Evolutionary conservation across 140 eudicot genomes (phyloP), one percentile per base, ranked within the genome.

Genomic region (Anethum foeniculum): DNA sequence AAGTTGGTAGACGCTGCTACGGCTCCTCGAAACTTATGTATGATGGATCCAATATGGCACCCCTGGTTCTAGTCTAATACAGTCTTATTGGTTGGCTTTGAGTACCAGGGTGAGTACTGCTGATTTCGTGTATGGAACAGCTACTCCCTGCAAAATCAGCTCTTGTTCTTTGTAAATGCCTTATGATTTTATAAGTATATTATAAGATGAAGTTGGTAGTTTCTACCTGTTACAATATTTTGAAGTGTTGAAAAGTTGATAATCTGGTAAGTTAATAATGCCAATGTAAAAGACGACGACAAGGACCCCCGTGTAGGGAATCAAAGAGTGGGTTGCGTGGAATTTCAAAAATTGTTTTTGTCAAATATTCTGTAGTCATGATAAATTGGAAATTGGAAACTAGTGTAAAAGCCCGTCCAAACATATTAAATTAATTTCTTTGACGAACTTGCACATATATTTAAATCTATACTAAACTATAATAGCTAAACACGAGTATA

Each of bases 1-100:
- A 97, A 95, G 82, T 84, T 95, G 80, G 97, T 95, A 32, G 97
- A 92, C 71, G 97, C 97, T 68, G 97, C 99, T 2, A 87, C 90
- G 79, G 85, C 91, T 78, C 97, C 97, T 9, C 84, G 97, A 81
- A 95, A 95, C 90, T 82, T 95, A 72, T 95, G 97, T 87, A 92
- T 95, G 97, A 95, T 92, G 97, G 97, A 92, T 85, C 97, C 99
- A 15, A 90, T 96, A 7, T 95, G 99, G 97, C 99, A 95, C 80
- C 97, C 99, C 14, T 95, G 98, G 98, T 94, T 95, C 77, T 95
- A 80, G 79, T 41, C 21, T 72, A 41, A 48, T 19, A 34, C 38
- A 56, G 19, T 72, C 54, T 21, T 41, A 44, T 25, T 10, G 21
- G 60, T 1, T 32, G 47, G 76, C n/a, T 69, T 69, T 12, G 3